Evolutionary conservation across 805 yeast species (phyloP).

Genomic region (Metschnikowia noctiluminum): DNA sequence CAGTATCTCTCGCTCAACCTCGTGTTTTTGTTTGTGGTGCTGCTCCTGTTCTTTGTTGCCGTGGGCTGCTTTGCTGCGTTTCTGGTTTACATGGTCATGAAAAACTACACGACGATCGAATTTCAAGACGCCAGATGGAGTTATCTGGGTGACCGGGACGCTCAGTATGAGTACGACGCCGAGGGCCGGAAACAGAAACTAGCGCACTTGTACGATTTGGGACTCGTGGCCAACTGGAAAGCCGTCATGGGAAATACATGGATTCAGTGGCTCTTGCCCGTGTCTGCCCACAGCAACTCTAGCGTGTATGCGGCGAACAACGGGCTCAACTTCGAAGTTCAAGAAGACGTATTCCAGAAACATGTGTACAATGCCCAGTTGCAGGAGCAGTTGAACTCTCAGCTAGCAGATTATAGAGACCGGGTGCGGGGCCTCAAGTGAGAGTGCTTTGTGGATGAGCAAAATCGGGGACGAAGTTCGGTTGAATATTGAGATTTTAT

Average conservation of each 20-base stretch:
- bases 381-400: conserved; percentile 45
- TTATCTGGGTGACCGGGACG: conserved; percentile 32
- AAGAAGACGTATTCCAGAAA: conserved; percentile 40
- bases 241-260: conserved; percentile 69
- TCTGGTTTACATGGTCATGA: conserved; percentile 54
- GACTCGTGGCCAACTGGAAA: conserved; percentile 58
- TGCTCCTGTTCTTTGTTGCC: conserved; percentile 51
- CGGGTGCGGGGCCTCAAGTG: conserved; percentile 10
- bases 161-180: conserved; percentile 34
- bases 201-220: conserved; percentile 78
- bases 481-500: too few relatives aligned
- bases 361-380: conserved; percentile 40
- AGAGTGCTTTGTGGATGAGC: background rate
- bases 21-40: conserved; percentile 57
- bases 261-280: conserved; percentile 72
- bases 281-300: conserved; percentile 18
- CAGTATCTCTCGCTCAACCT: conserved; percentile 53
- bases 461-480: background rate
- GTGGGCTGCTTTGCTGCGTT: conserved; percentile 49
- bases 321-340: conserved; percentile 53
- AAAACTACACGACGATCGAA: conserved; percentile 81
- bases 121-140: conserved; percentile 54
- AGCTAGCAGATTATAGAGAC: conserved; percentile 26
- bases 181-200: conserved; percentile 39
- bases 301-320: conserved; percentile 23